Base-by-base conservation (phyloP, 148 eudicot genomes). In the Chenopodium suecicum region DNA sequence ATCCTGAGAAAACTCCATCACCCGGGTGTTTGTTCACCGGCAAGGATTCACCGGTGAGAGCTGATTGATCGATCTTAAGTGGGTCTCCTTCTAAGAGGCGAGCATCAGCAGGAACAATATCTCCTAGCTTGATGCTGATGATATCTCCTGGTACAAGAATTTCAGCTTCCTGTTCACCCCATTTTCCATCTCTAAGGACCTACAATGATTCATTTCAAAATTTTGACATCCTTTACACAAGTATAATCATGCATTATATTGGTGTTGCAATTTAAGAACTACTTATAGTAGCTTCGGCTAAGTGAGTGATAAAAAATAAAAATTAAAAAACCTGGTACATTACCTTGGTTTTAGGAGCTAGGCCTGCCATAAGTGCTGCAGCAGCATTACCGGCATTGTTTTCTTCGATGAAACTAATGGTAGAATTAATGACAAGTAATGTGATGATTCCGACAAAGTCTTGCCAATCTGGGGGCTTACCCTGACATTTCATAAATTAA, bases 381-480 rank as follows among this genome's bases (percentile, higher is more conserved):
- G 97, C 97, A 46, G 97, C 97, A 83, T 93, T 93, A 6, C 97
- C 97, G 17, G 97, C 97, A 83, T 89, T 91, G 86, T 93, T 91
- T 81, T 91, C 97, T 76, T 93, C 97, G 4, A 84, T 81, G 84
- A 91, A 93, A 84, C 97, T 93, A 22, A 93, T 91, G 12, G 95
- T 90, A 31, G 97, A 93, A 84, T 93, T 93, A 82, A 93, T 93
- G 63, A 93, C 2, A 9, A 93, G 87, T 83, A 93, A 78, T 22
- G 84, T 70, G 23, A 85, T 77, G 14, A 93, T 93, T 19, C 97
- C 97, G 2, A 91, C 73, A 81, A 93, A 93, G 31, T 93, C 97
- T 87, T 90, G 97, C 95, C 93, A 93, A 76, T 93, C 97, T 44
- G 93, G 89, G 32, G 95, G 92, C 79, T 81, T 82, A 9, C 93